phyloP scores from a whole-genome alignment of 2,329 filamentous ascomycete genomes.

The Paracorniculantispora psalliotae region DNA sequence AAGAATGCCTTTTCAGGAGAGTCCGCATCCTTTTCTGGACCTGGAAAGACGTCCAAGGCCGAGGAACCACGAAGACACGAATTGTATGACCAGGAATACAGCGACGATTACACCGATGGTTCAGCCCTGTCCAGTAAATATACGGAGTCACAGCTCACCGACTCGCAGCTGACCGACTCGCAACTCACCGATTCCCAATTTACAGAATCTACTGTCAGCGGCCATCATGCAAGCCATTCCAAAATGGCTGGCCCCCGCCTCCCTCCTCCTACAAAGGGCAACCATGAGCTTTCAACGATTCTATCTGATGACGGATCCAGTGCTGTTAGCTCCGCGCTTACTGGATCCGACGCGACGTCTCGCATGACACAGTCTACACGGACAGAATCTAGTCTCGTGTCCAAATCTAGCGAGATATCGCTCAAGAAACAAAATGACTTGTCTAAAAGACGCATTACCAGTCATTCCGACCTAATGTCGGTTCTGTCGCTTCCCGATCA shows the following conservation, averaged over 20 bases:
- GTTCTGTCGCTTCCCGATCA: conserved; percentile 72
- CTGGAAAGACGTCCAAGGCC: conserved; percentile 44
- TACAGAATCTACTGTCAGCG: not conserved
- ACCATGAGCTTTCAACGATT: conserved; percentile 54
- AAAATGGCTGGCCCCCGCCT: conserved; percentile 30
- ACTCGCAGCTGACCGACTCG: conserved; percentile 15
- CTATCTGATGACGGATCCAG: conserved; percentile 47
- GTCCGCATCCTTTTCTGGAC: conserved; percentile 43
- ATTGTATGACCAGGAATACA: conserved; percentile 20
- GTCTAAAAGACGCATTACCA: conserved; percentile 74
- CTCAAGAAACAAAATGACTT: conserved; percentile 37
- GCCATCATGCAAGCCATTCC: conserved; percentile 13
- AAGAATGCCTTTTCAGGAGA: conserved; percentile 60
- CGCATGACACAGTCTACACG: conserved; percentile 43
- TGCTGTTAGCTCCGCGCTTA: conserved; percentile 22
- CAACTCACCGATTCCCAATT: conserved; percentile 13
- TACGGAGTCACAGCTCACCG: conserved; percentile 13
- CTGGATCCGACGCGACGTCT: conserved; percentile 46
- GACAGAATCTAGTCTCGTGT: conserved; percentile 48
- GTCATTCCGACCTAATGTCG: conserved; percentile 90
- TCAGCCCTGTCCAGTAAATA: conserved; percentile 16
- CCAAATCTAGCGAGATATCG: conserved; percentile 41
- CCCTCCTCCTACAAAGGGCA: conserved; percentile 48
- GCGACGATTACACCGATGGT: conserved; percentile 22
- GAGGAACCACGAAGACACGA: conserved; percentile 36